Percentiles rank a stretch among this genome's conserved stretches.
Conservation (phyloP, 2,329 filamentous ascomycete genomes). For the Trematosphaeria pertusa region DNA sequence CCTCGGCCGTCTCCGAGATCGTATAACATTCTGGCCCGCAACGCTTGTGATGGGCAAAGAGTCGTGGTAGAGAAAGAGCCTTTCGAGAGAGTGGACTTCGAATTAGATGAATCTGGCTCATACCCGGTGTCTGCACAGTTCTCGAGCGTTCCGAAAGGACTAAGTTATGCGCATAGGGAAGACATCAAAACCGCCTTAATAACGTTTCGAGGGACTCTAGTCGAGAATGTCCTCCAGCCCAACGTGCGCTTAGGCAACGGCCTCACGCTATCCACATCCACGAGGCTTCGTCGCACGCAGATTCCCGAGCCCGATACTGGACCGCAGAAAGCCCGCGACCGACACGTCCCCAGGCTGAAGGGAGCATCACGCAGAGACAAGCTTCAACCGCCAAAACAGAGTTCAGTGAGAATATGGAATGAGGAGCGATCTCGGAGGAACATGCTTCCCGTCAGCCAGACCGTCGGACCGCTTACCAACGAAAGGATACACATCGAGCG, state of each 20-base stretch:
- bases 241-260: constrained; percentile 28
- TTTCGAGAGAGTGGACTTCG: constrained; percentile 17
- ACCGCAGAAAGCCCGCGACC: too few relatives aligned
- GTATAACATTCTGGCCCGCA: constrained; percentile 16
- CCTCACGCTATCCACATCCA: constrained; percentile 11
- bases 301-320: too few relatives aligned
- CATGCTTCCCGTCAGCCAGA: too few relatives aligned
- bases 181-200: constrained; percentile 10
- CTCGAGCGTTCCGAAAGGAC: constrained; percentile 2
- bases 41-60: constrained; percentile 15
- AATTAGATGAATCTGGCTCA: constrained; percentile 3
- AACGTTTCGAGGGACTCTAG: constrained; percentile 27
- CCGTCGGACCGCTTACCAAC: too few relatives aligned
- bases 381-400: too few relatives aligned
- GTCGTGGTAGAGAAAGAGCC: constrained; percentile 7
- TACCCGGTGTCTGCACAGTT: constrained; percentile 8
- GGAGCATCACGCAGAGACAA: too few relatives aligned
- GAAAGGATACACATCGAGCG: too few relatives aligned
- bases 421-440: too few relatives aligned
- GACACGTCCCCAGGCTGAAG: too few relatives aligned
- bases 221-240: constrained; percentile 26
- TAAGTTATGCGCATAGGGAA: background rate
- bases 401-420: too few relatives aligned
- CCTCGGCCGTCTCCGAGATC: background rate
- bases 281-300: too few relatives aligned